Evolutionary conservation across 352 stramenopile species (phyloP).

Genomic region (Globisporangium recalcitrans): DNA sequence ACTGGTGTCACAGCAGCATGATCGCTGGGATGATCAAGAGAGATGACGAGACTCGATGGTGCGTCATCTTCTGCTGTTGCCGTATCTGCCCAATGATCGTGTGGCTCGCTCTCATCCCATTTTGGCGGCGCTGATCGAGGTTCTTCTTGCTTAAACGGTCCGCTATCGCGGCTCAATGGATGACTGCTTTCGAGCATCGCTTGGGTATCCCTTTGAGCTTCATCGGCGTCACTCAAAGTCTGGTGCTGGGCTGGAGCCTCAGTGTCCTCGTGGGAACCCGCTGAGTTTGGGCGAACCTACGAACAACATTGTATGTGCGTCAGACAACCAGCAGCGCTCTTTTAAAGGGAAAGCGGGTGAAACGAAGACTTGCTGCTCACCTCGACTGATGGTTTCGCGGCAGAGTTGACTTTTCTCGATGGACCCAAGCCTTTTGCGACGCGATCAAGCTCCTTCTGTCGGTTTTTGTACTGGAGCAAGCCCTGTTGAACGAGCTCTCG

Average conservation of each 20-base stretch:
- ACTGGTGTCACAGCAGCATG: neutral
- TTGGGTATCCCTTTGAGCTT: neutral
- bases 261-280: neutral
- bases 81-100: neutral
- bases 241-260: neutral
- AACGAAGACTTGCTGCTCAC: too few relatives aligned
- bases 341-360: neutral
- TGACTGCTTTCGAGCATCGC: neutral
- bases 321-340: neutral
- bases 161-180: neutral
- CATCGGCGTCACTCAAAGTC: neutral
- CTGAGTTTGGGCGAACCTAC: neutral
- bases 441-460: constrained; percentile 53
- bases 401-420: neutral
- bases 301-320: neutral
- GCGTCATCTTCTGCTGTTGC: neutral
- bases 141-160: too few relatives aligned
- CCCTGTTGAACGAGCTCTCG: constrained; percentile 46
- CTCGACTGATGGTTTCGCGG: neutral
- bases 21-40: neutral
- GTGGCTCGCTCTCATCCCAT: neutral
- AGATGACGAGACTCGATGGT: neutral
- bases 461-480: constrained; percentile 48
- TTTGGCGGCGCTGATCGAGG: neutral
- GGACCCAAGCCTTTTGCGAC: constrained; percentile 42